Base-by-base conservation (phyloP, 371 early-diverging fungal genomes). In the Mucor lusitanicus region DNA sequence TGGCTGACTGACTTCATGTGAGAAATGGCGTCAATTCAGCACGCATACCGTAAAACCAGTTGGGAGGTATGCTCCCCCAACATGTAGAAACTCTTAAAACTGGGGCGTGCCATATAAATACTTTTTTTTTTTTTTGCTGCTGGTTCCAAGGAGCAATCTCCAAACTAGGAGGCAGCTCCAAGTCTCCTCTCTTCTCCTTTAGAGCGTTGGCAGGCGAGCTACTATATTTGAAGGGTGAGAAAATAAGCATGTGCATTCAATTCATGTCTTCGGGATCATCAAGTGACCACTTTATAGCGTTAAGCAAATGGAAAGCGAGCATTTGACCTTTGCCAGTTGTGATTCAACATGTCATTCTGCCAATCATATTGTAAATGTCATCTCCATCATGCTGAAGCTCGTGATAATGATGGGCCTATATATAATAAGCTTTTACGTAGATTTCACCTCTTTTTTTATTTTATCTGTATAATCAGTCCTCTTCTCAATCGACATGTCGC, bases 241-340 rank as follows among this genome's bases (percentile, higher is more conserved):
- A 64, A 58, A 65, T 44, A 61, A 64, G 57, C 69, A 69, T 69
- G 65, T 69, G 69, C 69, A 4, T 64, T 69, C 69, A 69, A 4
- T 53, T 53, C 53, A 53, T 53, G 53, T 53, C 53, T 53, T 59
- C 33, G 19, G 37, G 25, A 50, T 27, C 44, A 50, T 42, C 64
- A 40, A 58, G 69, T 69, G 69, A 64, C 59, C 32, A 19, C 19
- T 37, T 68, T 61, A 44, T 33, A 23, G 35, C 19, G 53, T 53
- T 59, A 58, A 59, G 64, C 68, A 63, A 68, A 68, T 63, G 32
- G 68, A 33, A 68, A 48, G 50, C 44, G 55, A 61, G 58, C 55
- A 59, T 55, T 65, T 46, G 48, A 58, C 48, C 44, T 46, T 58
- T 58, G 27, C 8, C 30, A 58, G 50, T 66, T 65, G 70, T 66